These are phyloP conservation scores for Colletotrichum liriopes DNA, from an alignment of 2,329 filamentous ascomycete genomes.

Conservation along the genomic window DNA sequence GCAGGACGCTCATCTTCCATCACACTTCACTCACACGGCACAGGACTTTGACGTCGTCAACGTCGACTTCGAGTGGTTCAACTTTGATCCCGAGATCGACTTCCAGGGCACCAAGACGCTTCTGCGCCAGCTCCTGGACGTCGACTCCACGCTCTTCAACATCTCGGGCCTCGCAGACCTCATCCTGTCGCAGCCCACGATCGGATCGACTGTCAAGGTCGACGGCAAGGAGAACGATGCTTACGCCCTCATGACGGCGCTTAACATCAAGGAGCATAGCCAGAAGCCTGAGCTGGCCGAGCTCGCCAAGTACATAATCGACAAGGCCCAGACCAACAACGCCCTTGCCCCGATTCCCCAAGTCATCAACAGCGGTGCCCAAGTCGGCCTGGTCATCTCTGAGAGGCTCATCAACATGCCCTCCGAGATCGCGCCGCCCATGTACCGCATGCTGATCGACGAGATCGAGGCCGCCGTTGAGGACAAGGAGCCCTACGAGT, in stretches of 20 bases:
- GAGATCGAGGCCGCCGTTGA: slow-evolving; percentile 91
- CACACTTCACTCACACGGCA: slow-evolving; percentile 29
- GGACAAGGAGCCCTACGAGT: slow-evolving; percentile 92
- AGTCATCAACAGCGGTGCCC: slow-evolving; percentile 69
- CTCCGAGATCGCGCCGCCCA: slow-evolving; percentile 90
- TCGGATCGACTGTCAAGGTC: slow-evolving; percentile 97
- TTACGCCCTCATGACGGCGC: slow-evolving; percentile 90
- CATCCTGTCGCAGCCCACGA: slow-evolving; percentile 86
- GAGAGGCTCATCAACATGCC: slow-evolving; percentile 98
- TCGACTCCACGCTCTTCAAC: slow-evolving; percentile 88
- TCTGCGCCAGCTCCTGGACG: slow-evolving; percentile 91
- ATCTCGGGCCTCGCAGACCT: slow-evolving; percentile 89
- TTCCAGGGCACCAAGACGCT: slow-evolving; percentile 96
- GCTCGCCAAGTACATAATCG: slow-evolving; percentile 79
- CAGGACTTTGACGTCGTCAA: slow-evolving; percentile 93
- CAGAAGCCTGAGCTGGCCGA: slow-evolving; percentile 81
- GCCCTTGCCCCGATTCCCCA: slow-evolving; percentile 69
- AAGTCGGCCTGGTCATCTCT: slow-evolving; percentile 89
- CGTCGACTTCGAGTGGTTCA: slow-evolving; percentile 99
- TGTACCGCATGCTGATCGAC: slow-evolving; percentile 95
- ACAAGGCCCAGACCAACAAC: slow-evolving; percentile 67
- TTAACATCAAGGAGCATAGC: slow-evolving; percentile 86
- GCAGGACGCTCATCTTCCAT: slow-evolving; percentile 40
- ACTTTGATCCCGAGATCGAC: slow-evolving; percentile 89
- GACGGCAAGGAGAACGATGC: slow-evolving; percentile 94